Conservation (phyloP, 495 filamentous ascomycete species). For the Acidiella bohemica region DNA sequence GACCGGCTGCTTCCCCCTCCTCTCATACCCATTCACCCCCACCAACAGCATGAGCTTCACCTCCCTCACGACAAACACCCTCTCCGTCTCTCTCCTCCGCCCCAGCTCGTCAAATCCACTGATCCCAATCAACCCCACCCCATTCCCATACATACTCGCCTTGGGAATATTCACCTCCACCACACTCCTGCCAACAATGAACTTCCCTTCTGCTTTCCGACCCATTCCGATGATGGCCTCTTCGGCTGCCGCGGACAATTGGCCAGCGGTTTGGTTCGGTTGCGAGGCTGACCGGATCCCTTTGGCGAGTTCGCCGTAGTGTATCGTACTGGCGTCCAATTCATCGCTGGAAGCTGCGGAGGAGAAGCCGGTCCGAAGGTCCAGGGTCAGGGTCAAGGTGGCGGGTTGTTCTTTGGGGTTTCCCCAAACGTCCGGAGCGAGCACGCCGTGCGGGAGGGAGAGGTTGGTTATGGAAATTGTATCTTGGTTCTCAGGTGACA, state of each 20-base stretch:
- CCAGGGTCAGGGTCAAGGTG: slow-evolving; percentile 38
- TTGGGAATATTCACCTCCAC: slow-evolving; percentile 25
- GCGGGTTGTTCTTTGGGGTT: slow-evolving; percentile 40
- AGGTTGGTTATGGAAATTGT: slow-evolving; percentile 38
- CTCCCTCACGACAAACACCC: slow-evolving; percentile 27
- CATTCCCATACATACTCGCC: slow-evolving; percentile 26
- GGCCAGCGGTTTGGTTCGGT: not conserved
- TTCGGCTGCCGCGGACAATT: not conserved
- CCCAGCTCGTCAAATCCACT: slow-evolving; percentile 1
- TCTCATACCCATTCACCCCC: slow-evolving; percentile 48
- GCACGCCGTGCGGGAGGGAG: slow-evolving; percentile 29
- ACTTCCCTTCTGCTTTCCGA: slow-evolving; percentile 1
- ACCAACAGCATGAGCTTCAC: slow-evolving; percentile 45
- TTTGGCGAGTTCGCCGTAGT: slow-evolving; percentile 49
- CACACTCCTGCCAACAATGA: slow-evolving; percentile 2
- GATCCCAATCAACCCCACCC: slow-evolving; percentile 9
- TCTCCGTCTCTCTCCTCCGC: not conserved
- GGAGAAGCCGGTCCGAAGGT: slow-evolving; percentile 34
- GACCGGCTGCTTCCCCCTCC: slow-evolving; percentile 44
- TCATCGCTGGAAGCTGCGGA: slow-evolving; percentile 34
- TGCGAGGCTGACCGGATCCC: slow-evolving; percentile 22
- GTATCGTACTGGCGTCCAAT: slow-evolving; percentile 42
- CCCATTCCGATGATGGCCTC: not conserved
- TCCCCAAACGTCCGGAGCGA: slow-evolving; percentile 43
- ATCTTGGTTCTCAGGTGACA: slow-evolving; percentile 17